Conservation (phyloP, 2,329 filamentous ascomycete species). For the Pseudogymnoascus sp. region DNA sequence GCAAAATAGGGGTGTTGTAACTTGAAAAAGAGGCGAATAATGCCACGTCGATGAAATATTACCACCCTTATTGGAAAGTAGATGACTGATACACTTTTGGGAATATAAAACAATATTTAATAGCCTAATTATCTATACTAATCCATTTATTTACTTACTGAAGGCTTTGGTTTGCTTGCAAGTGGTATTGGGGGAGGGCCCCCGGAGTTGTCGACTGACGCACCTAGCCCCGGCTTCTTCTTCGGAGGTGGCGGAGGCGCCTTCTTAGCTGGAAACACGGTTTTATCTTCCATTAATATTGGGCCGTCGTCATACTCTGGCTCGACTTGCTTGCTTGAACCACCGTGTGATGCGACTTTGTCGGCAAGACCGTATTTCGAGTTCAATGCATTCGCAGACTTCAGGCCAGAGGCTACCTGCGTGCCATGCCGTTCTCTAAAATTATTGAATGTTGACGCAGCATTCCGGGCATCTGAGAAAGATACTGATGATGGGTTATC, state of each 20-base stretch:
- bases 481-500: constrained; percentile 45
- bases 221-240: constrained; percentile 21
- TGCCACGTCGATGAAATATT: neutral
- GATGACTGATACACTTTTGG: neutral
- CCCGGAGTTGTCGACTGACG: constrained; percentile 22
- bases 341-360: constrained; percentile 22
- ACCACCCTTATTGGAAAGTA: neutral
- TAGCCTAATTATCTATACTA: neutral
- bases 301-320: constrained; percentile 11
- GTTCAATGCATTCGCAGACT: constrained; percentile 30
- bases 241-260: constrained; percentile 30
- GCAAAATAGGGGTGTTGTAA: neutral
- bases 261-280: constrained; percentile 24
- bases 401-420: constrained; percentile 46
- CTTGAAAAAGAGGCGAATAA: neutral
- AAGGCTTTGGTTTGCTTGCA: constrained; percentile 28
- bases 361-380: constrained; percentile 27
- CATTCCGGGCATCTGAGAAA: constrained; percentile 40
- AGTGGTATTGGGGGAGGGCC: constrained; percentile 16
- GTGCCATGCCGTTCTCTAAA: constrained; percentile 54
- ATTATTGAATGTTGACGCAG: constrained; percentile 47
- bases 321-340: constrained; percentile 3
- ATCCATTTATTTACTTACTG: constrained; percentile 22
- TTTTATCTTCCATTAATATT: constrained; percentile 16
- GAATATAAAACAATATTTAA: neutral